Evolutionary conservation across 495 filamentous ascomycete genomes (phyloP), one percentile per base, ranked within the genome.

Genomic region (Xylaria intraflava): DNA sequence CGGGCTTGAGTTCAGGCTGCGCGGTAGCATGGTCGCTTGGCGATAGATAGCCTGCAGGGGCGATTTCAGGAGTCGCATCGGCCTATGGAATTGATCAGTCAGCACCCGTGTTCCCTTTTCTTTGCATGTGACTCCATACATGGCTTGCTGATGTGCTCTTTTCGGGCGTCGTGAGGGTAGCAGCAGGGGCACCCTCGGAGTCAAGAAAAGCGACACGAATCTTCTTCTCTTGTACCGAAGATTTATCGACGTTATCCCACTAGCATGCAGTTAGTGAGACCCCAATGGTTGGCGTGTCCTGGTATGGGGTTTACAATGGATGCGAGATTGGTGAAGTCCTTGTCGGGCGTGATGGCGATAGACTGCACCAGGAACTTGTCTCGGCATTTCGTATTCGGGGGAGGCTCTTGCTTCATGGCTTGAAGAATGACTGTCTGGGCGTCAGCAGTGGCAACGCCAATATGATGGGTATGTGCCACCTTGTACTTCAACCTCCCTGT

Each of bases 291-390:
- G 20, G 43, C 53, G 51, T 6, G 41, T 46, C 14, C 38, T 31
- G 14, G 35, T 42, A 38, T 38, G 43, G 46, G 52, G 70, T 87
- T 60, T 78, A 95, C 91, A 65, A 95, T 88, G 19, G 87, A 76
- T 36, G 80, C 73, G n/a, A 92, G 80, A 64, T 83, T 92, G 29
- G 76, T 76, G 57, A 85, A 86, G 62, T 96, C 90, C 72, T 86
- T 86, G 56, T 95, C 90, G 53, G 79, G 79, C 4, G 86, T 84
- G 59, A 98, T 88, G 30, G 82, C 73, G 53, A 96, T 88, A 17
- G 92, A 94, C 72, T 98, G 93, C 31, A 98, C 94, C 44, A 98
- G 81, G 69, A 98, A 98, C 74, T 98, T 98, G 75, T 98, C 93
- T 66, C 89, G 84, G 77, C 92, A 97, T 64, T 89, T 89, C 35